Conservation (phyloP, 768 basidiomycete species). For the Tephrocybe sp. region DNA sequence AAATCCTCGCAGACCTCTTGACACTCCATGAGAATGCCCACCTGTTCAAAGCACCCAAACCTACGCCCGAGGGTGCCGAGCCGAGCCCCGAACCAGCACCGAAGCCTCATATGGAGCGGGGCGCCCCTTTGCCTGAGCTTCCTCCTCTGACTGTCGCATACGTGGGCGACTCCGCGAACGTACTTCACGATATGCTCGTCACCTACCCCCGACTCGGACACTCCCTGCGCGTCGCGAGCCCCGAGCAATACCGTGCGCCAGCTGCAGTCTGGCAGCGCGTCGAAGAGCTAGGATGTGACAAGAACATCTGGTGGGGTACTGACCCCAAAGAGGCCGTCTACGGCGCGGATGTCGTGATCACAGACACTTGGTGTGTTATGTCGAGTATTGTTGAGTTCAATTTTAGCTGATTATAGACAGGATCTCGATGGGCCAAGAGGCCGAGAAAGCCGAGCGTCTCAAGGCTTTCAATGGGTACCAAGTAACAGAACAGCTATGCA, state of each 20-base stretch:
- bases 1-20: conserved; percentile 89
- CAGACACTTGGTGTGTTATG: conserved; percentile 84
- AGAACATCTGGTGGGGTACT: conserved; percentile 66
- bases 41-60: conserved; percentile 38
- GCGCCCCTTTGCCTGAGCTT: conserved; percentile 41
- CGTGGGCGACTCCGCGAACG: conserved; percentile 93
- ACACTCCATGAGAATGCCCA: conserved; percentile 79
- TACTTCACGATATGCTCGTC: conserved; percentile 96
- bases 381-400: not conserved
- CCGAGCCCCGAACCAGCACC: not conserved
- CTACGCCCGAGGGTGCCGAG: not conserved
- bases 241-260: conserved; percentile 70
- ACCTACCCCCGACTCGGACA: conserved; percentile 91
- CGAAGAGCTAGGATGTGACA: conserved; percentile 68
- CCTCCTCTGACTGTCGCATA: conserved; percentile 88
- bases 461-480: conserved; percentile 91
- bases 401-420: conserved; percentile 32
- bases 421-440: conserved; percentile 99
- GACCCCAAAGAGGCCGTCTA: conserved; percentile 86
- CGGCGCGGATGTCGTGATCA: conserved; percentile 92
- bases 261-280: conserved; percentile 79
- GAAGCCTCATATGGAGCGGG: not conserved
- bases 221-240: conserved; percentile 80
- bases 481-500: conserved; percentile 85
- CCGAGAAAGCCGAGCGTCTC: conserved; percentile 83